A percentile compares a stretch with the other conserved stretches of the same genome.
phyloP scores from a whole-genome alignment of 345 rosid species.

The Syzygium aqueum region DNA sequence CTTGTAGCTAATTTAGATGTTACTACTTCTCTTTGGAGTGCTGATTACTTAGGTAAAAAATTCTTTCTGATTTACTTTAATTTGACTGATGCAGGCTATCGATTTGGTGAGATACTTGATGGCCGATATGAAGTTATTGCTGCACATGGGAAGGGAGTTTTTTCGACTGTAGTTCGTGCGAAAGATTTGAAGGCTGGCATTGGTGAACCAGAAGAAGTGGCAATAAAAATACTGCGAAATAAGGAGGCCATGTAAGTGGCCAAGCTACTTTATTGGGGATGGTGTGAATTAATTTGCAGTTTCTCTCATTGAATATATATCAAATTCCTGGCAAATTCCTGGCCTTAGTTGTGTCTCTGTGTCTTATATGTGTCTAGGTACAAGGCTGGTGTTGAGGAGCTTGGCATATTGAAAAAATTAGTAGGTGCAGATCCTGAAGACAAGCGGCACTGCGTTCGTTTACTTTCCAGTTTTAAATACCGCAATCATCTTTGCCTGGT shows the following conservation, averaged over 20 bases:
- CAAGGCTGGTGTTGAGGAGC: conserved; percentile 90
- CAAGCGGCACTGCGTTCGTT: conserved; percentile 90
- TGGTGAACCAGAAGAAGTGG: conserved; percentile 79
- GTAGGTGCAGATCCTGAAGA: conserved; percentile 91
- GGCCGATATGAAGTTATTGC: conserved; percentile 92
- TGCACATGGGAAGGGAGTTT: conserved; percentile 97
- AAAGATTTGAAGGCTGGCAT: conserved; percentile 70
- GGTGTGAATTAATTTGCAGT: background rate
- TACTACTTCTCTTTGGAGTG: background rate
- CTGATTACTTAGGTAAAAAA: background rate
- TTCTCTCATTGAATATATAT: background rate
- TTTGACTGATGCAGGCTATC: conserved; percentile 46
- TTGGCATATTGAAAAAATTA: conserved; percentile 81
- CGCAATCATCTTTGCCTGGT: conserved; percentile 98
- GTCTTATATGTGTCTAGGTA: conserved; percentile 36
- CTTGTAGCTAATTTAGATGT: background rate
- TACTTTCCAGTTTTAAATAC: conserved; percentile 87
- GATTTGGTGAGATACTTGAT: conserved; percentile 92
- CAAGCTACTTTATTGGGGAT: background rate
- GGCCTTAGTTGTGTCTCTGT: background rate
- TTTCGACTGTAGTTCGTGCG: conserved; percentile 92
- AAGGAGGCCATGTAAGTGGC: conserved; percentile 83
- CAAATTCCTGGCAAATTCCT: background rate
- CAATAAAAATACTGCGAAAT: conserved; percentile 89
- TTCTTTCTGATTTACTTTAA: background rate